phyloP scores from a whole-genome alignment of 1,139 yeast genomes.

The Geotrichum armillariae region DNA sequence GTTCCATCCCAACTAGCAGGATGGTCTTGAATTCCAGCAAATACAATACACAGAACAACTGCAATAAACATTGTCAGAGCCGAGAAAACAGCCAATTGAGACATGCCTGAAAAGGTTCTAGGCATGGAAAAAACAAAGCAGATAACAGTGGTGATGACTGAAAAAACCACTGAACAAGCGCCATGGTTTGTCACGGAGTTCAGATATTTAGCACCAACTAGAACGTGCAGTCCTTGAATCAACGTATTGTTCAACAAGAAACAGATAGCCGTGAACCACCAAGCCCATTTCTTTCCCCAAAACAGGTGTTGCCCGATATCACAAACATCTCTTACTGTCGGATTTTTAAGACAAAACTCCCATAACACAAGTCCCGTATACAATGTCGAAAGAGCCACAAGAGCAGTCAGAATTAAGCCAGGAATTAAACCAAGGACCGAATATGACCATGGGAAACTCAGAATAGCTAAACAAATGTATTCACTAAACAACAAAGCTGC shows the following conservation, averaged over 20 bases:
- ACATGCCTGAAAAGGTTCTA: slow-evolving; percentile 55
- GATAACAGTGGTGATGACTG: slow-evolving; percentile 48
- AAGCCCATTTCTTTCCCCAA: slow-evolving; percentile 52
- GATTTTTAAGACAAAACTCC: slow-evolving; percentile 56
- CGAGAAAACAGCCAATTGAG: slow-evolving; percentile 51
- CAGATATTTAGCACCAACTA: slow-evolving; percentile 60
- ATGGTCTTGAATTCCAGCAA: slow-evolving; percentile 54
- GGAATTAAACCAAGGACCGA: slow-evolving; percentile 60
- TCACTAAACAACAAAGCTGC: slow-evolving; percentile 60
- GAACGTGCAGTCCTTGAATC: slow-evolving; percentile 58
- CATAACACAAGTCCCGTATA: slow-evolving; percentile 57
- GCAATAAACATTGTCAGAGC: slow-evolving; percentile 60
- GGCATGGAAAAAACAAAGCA: slow-evolving; percentile 56
- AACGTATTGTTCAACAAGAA: slow-evolving; percentile 56
- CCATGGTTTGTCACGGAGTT: slow-evolving; percentile 55
- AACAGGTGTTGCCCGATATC: slow-evolving; percentile 61
- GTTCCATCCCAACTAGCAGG: slow-evolving; percentile 46
- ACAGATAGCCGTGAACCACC: slow-evolving; percentile 58
- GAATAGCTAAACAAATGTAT: slow-evolving; percentile 60
- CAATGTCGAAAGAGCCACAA: slow-evolving; percentile 51
- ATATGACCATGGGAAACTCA: slow-evolving; percentile 67
- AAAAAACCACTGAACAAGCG: slow-evolving; percentile 53
- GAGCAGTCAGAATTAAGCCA: slow-evolving; percentile 55
- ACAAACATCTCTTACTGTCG: slow-evolving; percentile 53
- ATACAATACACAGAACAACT: slow-evolving; percentile 52